Evolutionary conservation across 345 rosid genomes (phyloP), one percentile per base, ranked within the genome.

Genomic region (Ceriops zippeliana): DNA sequence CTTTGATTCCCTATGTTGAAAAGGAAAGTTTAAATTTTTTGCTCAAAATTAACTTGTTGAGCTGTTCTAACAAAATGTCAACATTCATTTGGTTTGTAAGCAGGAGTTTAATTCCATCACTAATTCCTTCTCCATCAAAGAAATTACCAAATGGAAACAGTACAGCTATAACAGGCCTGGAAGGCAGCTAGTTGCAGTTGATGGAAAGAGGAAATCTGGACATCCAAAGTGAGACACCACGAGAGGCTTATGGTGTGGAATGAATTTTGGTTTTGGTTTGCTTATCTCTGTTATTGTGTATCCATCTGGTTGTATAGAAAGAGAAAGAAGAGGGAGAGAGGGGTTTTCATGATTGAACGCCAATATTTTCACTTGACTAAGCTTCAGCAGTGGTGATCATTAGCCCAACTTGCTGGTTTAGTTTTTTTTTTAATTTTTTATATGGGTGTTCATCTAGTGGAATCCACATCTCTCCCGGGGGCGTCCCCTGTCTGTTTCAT

Each of bases 91-190:
- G 64, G 31, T 38, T 58, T 67, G 37, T 60, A 10, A 57, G 28
- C 78, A 86, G 93, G 89, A 90, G 93, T 66, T 52, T 83, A 53
- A 85, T 88, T 59, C 99, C 97, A 49, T 83, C 96, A 46, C 70
- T 85, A 74, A 86, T 86, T 51, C 92, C 91, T 53, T 73, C 85
- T 4, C 87, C 91, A 16, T 73, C 86, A 51, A 82, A 81, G 85
- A 91, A 80, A 79, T 58, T 47, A 61, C 70, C 88, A 15, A 78
- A 63, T 57, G 83, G 84, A 10, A 35, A 30, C n/a, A 84, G 75
- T 67, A 71, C 76, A 47, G 78, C 78, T 47, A 60, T 35, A 80
- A 65, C 67, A 83, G 76, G 69, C 27, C 78, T 26, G 73, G 52
- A 67, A 80, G 79, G 73, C 86, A 79, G 65, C 61, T 74, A 38